Percentiles rank a stretch among this genome's conserved stretches.
Conservation (phyloP, 192 early-diverging fungal genomes). For the Coemansia sp. region DNA sequence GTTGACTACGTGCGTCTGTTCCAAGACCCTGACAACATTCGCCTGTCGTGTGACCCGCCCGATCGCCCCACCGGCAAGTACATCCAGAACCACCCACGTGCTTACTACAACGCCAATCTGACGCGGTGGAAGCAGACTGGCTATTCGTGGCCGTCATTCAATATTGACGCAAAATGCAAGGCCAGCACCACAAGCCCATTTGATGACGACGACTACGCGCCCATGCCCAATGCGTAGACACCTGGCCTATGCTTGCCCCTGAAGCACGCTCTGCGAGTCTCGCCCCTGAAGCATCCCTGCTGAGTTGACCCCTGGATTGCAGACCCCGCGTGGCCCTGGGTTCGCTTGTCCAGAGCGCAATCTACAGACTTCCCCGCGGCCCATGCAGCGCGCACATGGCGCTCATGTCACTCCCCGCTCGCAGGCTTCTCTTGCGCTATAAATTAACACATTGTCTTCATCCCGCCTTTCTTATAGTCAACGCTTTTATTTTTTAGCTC, state of each 20-base stretch:
- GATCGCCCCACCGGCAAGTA: slow-evolving; percentile 56
- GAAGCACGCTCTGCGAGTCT: too few species aligned
- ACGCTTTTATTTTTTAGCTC: neutral
- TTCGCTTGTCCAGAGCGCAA: neutral
- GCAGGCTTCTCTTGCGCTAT: slow-evolving; percentile 1
- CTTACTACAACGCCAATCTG: slow-evolving; percentile 54
- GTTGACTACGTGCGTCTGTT: slow-evolving; percentile 59
- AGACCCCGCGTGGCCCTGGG: neutral
- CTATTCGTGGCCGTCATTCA: slow-evolving; percentile 50
- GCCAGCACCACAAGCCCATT: slow-evolving; percentile 29
- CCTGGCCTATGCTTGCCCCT: too few species aligned
- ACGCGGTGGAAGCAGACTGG: slow-evolving; percentile 51
- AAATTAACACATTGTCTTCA: slow-evolving; percentile 1
- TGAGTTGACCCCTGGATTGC: neutral
- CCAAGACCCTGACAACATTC: slow-evolving; percentile 54
- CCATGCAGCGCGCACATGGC: slow-evolving; percentile 9
- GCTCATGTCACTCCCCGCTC: neutral
- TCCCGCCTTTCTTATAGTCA: neutral
- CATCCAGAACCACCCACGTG: slow-evolving; percentile 55
- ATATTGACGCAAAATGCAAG: slow-evolving; percentile 43
- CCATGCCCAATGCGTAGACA: slow-evolving; percentile 24
- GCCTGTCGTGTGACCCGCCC: slow-evolving; percentile 55
- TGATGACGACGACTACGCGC: slow-evolving; percentile 28
- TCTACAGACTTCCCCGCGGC: slow-evolving; percentile 2
- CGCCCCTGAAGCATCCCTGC: neutral